Evolutionary conservation across 441 rosid genomes (phyloP).

Genomic region (Gossypium aridum): DNA sequence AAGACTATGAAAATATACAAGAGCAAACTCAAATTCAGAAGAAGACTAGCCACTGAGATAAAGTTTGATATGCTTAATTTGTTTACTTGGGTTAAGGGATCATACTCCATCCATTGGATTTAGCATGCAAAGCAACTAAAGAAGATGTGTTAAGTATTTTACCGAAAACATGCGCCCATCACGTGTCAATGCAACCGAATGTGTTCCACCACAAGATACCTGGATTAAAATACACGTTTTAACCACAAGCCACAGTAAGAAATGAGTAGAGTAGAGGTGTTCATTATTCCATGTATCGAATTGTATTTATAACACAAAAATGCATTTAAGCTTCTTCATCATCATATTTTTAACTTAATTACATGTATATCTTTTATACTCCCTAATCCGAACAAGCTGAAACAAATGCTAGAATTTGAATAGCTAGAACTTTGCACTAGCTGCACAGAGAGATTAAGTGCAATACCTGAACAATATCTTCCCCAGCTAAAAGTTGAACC

Average conservation of each 20-base stretch:
- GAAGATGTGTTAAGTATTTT: slow-evolving; percentile 22
- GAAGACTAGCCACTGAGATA: background rate
- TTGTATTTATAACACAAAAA: background rate
- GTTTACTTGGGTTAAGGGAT: background rate
- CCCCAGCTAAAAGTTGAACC: slow-evolving; percentile 79
- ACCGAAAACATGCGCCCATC: slow-evolving; percentile 88
- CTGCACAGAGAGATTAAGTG: background rate
- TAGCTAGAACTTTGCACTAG: slow-evolving; percentile 33
- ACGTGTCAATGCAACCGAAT: slow-evolving; percentile 88
- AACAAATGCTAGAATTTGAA: background rate
- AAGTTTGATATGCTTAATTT: background rate
- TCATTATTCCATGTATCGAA: background rate
- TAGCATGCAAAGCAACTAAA: background rate
- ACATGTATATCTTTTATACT: background rate
- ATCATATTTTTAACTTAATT: background rate
- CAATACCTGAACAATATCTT: slow-evolving; percentile 74
- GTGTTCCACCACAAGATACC: slow-evolving; percentile 99
- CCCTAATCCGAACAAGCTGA: background rate
- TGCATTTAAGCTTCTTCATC: background rate
- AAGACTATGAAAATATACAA: background rate
- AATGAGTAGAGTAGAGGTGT: background rate
- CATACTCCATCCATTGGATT: background rate
- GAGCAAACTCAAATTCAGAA: background rate
- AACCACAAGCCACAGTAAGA: slow-evolving; percentile 3
- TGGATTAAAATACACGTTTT: slow-evolving; percentile 22